Evolutionary conservation across 2,329 filamentous ascomycete genomes (phyloP), one percentile per base, ranked within the genome.

Genomic region (Coleophoma cylindrospora): DNA sequence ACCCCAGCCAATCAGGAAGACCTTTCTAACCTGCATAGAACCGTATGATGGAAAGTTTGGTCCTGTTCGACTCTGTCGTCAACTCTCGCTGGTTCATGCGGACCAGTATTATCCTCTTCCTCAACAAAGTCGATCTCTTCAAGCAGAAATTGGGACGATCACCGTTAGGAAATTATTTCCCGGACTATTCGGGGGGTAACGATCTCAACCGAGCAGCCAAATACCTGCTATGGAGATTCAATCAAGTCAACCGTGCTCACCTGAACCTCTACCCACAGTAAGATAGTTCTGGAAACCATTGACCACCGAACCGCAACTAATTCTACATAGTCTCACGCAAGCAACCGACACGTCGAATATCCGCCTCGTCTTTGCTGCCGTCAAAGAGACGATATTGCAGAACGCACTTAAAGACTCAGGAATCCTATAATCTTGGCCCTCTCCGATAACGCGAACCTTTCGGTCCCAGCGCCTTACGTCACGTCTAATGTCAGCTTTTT

Each of bases 1-100:
- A 27, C 27, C 27, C 27, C 27, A 5, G 27, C 27, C 27, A 27
- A 27, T 7, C 27, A 27, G 6, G 27, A 27, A 10, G 27, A 27
- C 6, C 7, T 27, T 6, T 27, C 27, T 27, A 27, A 27, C 27
- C 36, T 17, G 15, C 13, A 40, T 60, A 96, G 90, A 99, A 99
- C 68, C 94, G 94, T 55, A 99, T 99, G 94, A 96, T 97, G 90
- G 94, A 99, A 70, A 96, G 91, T 65, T 71, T 99, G 47, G 82
- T 97, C 14, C 79, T 99, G 4, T 99, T 99, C 67, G 94, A 99
- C 70, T 97, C 92, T 1, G 94, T 99, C 4, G 94, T 99, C 60
- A 99, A 99, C 72, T 97, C 94, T 33, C 80, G 94, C 61, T 99
- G 94, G 94, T 99, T 99, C 71, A 95, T 97, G 87, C 80, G 94